Evolutionary conservation across 108 stramenopile genomes (phyloP).

Genomic region (Phaeodactylum tricornutum): DNA sequence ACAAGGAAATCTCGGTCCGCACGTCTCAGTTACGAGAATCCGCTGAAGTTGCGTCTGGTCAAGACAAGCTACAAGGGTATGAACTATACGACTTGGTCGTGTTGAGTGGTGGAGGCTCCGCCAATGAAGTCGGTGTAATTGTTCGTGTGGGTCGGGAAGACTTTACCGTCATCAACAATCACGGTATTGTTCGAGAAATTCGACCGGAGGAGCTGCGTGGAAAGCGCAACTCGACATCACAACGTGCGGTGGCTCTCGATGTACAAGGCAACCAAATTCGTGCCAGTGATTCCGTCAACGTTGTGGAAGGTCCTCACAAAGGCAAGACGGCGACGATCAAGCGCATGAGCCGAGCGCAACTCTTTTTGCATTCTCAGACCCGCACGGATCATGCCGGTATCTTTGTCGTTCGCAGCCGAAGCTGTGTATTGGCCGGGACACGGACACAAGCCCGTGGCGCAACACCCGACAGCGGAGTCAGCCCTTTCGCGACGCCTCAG

Average conservation of each 20-base stretch:
- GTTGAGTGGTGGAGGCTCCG: conserved; percentile 79
- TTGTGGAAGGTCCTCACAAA: conserved; percentile 84
- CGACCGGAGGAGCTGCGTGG: conserved; percentile 85
- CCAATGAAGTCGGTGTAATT: conserved; percentile 88
- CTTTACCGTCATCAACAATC: conserved; percentile 86
- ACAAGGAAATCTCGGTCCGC: conserved; percentile 85
- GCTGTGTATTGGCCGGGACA: conserved; percentile 72
- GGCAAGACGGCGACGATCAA: conserved; percentile 87
- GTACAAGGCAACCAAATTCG: conserved; percentile 82
- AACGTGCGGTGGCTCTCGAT: conserved; percentile 79
- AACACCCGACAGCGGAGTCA: conserved; percentile 38
- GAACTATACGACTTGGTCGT: conserved; percentile 86
- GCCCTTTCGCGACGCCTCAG: conserved; percentile 74
- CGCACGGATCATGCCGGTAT: conserved; percentile 80
- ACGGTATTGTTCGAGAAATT: conserved; percentile 75
- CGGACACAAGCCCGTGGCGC: conserved; percentile 38
- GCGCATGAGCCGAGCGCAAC: conserved; percentile 77
- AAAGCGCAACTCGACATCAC: conserved; percentile 72
- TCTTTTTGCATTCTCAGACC: conserved; percentile 85
- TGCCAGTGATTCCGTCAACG: conserved; percentile 74
- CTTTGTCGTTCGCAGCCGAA: conserved; percentile 81
- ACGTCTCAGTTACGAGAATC: conserved; percentile 82
- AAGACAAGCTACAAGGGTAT: conserved; percentile 81
- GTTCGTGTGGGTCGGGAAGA: conserved; percentile 88
- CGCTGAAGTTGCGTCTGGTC: conserved; percentile 77